Evolutionary conservation across 345 rosid genomes (phyloP).

Genomic region (Ceriops zippeliana): DNA sequence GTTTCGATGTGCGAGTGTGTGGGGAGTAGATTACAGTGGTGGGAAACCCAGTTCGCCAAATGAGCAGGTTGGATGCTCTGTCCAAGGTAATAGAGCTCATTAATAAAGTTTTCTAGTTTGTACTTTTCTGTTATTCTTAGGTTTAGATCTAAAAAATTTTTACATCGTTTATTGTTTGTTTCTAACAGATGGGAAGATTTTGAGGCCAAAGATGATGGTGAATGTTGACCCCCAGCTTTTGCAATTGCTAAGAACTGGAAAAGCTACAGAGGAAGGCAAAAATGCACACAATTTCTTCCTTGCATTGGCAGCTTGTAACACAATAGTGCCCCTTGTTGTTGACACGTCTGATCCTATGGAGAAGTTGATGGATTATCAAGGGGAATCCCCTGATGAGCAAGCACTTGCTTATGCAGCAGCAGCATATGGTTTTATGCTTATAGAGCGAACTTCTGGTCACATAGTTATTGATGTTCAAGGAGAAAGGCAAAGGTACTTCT

Average conservation of each 20-base stretch:
- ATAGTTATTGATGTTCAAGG: constrained; percentile 83
- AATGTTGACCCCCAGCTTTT: constrained; percentile 64
- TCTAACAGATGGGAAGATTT: constrained; percentile 65
- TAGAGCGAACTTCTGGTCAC: constrained; percentile 95
- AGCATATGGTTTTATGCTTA: constrained; percentile 91
- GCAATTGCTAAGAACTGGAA: constrained; percentile 43
- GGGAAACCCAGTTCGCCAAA: constrained; percentile 35
- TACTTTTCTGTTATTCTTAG: constrained; percentile 7
- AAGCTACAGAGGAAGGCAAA: constrained; percentile 43
- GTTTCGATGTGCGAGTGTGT: constrained; percentile 88
- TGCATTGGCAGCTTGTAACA: constrained; percentile 94
- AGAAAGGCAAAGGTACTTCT: constrained; percentile 69
- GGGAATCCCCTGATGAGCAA: constrained; percentile 99
- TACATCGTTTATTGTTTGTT: constrained; percentile 17
- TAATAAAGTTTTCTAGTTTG: neutral
- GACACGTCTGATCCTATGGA: constrained; percentile 63
- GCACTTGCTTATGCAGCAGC: constrained; percentile 98
- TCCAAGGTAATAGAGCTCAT: constrained; percentile 54
- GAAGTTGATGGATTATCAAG: constrained; percentile 91
- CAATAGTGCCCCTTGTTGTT: constrained; percentile 74
- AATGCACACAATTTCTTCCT: constrained; percentile 78
- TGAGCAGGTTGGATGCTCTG: constrained; percentile 42
- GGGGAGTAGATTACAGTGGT: constrained; percentile 76
- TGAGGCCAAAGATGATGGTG: constrained; percentile 86
- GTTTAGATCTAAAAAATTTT: constrained; percentile 12